A percentile compares a stretch with the other conserved stretches of the same genome.
phyloP scores from a whole-genome alignment of 2,329 filamentous ascomycete genomes.

The Aspergillus sp. region DNA sequence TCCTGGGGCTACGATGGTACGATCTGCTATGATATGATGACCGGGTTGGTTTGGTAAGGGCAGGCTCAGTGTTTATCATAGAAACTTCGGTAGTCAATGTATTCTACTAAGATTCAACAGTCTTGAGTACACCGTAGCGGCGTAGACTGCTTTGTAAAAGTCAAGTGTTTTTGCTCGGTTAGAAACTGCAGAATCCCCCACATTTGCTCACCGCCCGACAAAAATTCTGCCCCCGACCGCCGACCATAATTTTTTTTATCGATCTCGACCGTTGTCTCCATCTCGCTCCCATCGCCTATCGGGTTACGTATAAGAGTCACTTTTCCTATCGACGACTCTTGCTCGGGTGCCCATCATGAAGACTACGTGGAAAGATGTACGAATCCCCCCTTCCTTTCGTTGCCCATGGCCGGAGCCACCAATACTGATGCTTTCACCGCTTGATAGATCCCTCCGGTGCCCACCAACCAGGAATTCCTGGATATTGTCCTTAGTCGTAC shows the following conservation, averaged over 20 bases:
- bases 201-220: slow-evolving; percentile 13
- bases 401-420: background rate
- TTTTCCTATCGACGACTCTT: slow-evolving; percentile 21
- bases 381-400: background rate
- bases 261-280: background rate
- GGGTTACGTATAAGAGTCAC: slow-evolving; percentile 25
- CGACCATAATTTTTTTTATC: slow-evolving; percentile 13
- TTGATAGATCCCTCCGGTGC: slow-evolving; percentile 72
- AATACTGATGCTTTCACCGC: slow-evolving; percentile 34
- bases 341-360: slow-evolving; percentile 49
- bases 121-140: background rate
- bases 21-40: slow-evolving; percentile 20
- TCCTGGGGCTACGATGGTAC: slow-evolving; percentile 26
- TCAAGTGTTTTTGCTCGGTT: slow-evolving; percentile 5
- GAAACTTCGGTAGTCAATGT: slow-evolving; percentile 22
- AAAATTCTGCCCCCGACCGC: slow-evolving; percentile 14
- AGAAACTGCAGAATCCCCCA: slow-evolving; percentile 13
- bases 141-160: background rate
- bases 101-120: slow-evolving; percentile 11
- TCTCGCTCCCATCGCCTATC: slow-evolving; percentile 16
- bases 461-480: slow-evolving; percentile 91
- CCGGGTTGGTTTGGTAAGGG: slow-evolving; percentile 20
- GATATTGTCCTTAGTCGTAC: slow-evolving; percentile 95
- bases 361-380: slow-evolving; percentile 59
- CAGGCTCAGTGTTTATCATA: slow-evolving; percentile 25